Conservation (phyloP, 352 stramenopile genomes). For the Globisporangium carolinianum region DNA sequence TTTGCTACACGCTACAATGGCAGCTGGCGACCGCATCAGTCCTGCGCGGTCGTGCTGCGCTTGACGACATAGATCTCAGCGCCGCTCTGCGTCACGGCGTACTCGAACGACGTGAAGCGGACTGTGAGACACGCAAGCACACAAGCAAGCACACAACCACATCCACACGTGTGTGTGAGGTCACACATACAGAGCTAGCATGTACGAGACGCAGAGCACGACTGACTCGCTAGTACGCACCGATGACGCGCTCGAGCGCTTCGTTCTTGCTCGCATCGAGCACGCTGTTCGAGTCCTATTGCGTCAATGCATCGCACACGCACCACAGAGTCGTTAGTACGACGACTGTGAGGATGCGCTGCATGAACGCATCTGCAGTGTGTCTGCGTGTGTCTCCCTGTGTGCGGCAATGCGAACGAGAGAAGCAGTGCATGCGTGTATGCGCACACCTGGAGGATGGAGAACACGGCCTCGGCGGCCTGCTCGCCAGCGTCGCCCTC, state of each 20-base stretch:
- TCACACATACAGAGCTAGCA: background rate
- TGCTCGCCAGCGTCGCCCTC: conserved; percentile 38
- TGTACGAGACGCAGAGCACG: background rate
- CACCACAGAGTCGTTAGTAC: background rate
- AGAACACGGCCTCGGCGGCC: conserved; percentile 51
- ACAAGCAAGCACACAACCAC: background rate
- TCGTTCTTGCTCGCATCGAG: conserved; percentile 50
- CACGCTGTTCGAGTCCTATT: conserved; percentile 48
- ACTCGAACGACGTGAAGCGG: conserved; percentile 59
- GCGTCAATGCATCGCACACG: background rate
- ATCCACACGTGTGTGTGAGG: background rate
- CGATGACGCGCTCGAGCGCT: conserved; percentile 52
- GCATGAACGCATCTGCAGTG: background rate
- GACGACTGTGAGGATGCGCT: no score
- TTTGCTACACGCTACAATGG: no score
- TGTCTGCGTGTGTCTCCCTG: background rate
- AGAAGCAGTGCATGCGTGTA: background rate
- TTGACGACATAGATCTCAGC: conserved; percentile 75
- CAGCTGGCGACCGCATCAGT: background rate
- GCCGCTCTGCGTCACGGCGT: conserved; percentile 54
- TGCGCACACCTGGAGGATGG: conserved; percentile 42
- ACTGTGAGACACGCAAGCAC: conserved; percentile 23
- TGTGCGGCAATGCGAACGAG: background rate
- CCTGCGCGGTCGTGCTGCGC: conserved; percentile 21
- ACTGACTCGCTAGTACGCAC: conserved; percentile 18